Evolutionary conservation across 192 early-diverging fungal species (phyloP).

Genomic region (Lunasporangiospora selenospora): DNA sequence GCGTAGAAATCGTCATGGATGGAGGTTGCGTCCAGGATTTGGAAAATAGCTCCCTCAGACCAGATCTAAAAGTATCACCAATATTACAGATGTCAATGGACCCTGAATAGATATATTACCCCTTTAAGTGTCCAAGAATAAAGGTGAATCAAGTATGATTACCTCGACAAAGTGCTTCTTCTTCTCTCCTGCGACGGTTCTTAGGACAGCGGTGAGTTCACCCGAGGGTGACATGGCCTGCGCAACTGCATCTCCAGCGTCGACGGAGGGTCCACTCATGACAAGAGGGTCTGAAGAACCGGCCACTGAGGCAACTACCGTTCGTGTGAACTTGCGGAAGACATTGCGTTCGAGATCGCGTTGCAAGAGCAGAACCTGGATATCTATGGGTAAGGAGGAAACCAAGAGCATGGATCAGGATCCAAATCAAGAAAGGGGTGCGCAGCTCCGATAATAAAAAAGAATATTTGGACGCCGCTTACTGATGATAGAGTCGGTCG

Average conservation of each 20-base stretch:
- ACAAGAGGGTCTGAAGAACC: conserved; percentile 29
- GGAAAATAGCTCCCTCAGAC: conserved; percentile 56
- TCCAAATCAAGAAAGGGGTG: too few species aligned
- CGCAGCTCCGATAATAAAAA: too few species aligned
- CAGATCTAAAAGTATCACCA: conserved; percentile 49
- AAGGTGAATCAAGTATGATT: neutral
- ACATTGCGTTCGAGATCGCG: conserved; percentile 60
- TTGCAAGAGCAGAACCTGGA: conserved; percentile 49
- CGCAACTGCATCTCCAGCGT: conserved; percentile 42
- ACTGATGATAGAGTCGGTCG: conserved; percentile 30
- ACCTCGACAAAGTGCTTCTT: conserved; percentile 66
- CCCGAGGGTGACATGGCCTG: conserved; percentile 44
- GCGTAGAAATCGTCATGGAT: conserved; percentile 75
- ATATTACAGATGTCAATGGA: neutral
- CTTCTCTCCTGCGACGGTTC: conserved; percentile 51
- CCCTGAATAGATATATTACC: neutral
- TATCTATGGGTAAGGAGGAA: conserved; percentile 8
- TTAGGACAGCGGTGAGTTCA: conserved; percentile 41
- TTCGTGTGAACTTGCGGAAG: conserved; percentile 52
- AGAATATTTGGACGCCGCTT: too few species aligned
- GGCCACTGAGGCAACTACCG: conserved; percentile 44
- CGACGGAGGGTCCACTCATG: conserved; percentile 29
- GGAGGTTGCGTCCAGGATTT: conserved; percentile 68
- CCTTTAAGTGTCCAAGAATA: neutral
- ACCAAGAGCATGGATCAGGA: too few species aligned